Evolutionary conservation across 2,329 filamentous ascomycete genomes (phyloP).

Genomic region (Diaporthe sp.): DNA sequence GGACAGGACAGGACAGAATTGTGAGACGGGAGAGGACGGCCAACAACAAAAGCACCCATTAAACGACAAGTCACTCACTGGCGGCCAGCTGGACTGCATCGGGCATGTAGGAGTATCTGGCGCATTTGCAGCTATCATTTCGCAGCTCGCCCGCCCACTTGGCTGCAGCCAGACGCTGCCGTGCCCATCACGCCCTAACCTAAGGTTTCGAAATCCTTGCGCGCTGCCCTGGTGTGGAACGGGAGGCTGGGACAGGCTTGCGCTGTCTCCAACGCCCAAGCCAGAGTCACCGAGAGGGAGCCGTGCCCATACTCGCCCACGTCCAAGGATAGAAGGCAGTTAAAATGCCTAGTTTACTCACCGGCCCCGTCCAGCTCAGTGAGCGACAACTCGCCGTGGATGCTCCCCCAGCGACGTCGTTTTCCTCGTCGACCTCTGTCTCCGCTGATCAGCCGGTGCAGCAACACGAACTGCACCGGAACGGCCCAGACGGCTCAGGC

Average conservation of each 20-base stretch:
- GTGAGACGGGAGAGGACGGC: background rate
- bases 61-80: conserved; percentile 1
- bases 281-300: conserved; percentile 15
- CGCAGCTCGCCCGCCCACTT: background rate
- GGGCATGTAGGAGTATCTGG: background rate
- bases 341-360: conserved; percentile 23
- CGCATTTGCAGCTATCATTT: background rate
- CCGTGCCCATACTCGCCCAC: conserved; percentile 7
- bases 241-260: conserved; percentile 33
- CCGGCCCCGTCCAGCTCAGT: conserved; percentile 21
- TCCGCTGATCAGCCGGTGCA: conserved; percentile 6
- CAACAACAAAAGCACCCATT: background rate
- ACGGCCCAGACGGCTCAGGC: conserved; percentile 24
- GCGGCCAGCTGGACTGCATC: conserved; percentile 1
- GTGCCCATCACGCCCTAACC: background rate
- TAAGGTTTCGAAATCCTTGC: conserved; percentile 28
- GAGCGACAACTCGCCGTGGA: background rate
- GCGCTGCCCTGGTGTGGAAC: conserved; percentile 10
- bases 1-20: background rate
- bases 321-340: background rate
- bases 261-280: conserved; percentile 21
- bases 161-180: background rate
- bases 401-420: background rate
- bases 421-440: conserved; percentile 7
- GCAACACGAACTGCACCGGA: conserved; percentile 2